Evolutionary conservation across 441 rosid genomes (phyloP).

Genomic region (Pelargonium citronellum): DNA sequence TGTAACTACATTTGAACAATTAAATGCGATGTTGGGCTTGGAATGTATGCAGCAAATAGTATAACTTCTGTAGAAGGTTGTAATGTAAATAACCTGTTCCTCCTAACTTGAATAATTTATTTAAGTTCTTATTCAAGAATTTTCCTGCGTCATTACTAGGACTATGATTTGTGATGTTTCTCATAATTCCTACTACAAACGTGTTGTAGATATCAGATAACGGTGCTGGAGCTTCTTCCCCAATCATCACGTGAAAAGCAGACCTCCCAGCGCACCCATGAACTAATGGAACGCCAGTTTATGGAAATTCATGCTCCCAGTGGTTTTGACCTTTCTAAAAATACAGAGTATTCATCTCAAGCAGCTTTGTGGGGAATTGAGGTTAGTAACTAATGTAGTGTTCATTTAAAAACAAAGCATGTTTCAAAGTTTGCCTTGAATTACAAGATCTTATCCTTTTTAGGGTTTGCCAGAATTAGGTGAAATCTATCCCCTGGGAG

Average conservation of each 20-base stretch:
- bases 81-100: neutral
- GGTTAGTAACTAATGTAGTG: constrained; percentile 39
- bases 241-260: constrained; percentile 43
- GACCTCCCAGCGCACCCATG: constrained; percentile 37
- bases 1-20: no score
- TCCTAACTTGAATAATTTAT: neutral
- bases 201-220: constrained; percentile 70
- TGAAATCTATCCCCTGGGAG: constrained; percentile 89
- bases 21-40: no score
- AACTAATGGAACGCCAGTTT: constrained; percentile 48
- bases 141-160: neutral
- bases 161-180: neutral
- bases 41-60: no score
- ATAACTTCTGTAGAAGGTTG: no score
- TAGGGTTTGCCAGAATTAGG: constrained; percentile 93
- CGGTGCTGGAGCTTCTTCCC: constrained; percentile 72
- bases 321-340: constrained; percentile 66
- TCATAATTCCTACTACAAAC: constrained; percentile 12
- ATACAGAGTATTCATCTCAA: constrained; percentile 69
- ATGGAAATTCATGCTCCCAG: constrained; percentile 65
- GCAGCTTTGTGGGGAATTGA: constrained; percentile 92
- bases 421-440: constrained; percentile 23
- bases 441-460: constrained; percentile 46
- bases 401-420: constrained; percentile 8
- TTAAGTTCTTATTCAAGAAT: neutral